A percentile compares a stretch with the other conserved stretches of the same genome.
phyloP scores from a whole-genome alignment of 2,329 filamentous ascomycete genomes.

The Penicillium sp. region DNA sequence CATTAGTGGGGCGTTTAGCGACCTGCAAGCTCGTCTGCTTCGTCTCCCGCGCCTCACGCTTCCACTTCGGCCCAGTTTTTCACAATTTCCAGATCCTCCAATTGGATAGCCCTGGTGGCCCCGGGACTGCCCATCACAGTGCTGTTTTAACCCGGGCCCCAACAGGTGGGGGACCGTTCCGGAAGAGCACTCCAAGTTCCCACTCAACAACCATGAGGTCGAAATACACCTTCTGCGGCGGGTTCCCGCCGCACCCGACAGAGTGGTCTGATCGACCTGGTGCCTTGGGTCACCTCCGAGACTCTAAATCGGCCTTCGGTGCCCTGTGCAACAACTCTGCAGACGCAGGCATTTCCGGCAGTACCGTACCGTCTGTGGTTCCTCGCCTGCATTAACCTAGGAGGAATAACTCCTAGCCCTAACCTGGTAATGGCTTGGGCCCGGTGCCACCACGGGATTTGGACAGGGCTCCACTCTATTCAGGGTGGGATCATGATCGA shows the following conservation, averaged over 20 bases:
- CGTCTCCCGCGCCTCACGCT: background rate
- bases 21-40: background rate
- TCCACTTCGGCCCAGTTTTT: background rate
- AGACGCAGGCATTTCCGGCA: background rate
- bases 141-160: background rate
- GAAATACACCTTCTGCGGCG: constrained; percentile 18
- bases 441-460: constrained; percentile 7
- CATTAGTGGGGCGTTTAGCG: constrained; percentile 1
- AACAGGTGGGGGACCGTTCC: background rate
- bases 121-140: background rate
- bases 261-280: constrained; percentile 22
- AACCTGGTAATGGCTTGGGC: background rate
- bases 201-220: constrained; percentile 9
- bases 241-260: constrained; percentile 20
- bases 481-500: constrained; percentile 27
- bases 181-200: background rate
- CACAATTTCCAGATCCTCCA: background rate
- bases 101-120: background rate
- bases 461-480: background rate
- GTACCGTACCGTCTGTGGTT: background rate
- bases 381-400: background rate
- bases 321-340: background rate
- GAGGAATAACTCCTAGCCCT: background rate
- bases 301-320: constrained; percentile 7
- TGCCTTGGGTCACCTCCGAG: constrained; percentile 17